Percentiles rank a stretch among this genome's conserved stretches.
phyloP scores from a whole-genome alignment of 176 grass and related monocot species.

The Lolium rigidum region DNA sequence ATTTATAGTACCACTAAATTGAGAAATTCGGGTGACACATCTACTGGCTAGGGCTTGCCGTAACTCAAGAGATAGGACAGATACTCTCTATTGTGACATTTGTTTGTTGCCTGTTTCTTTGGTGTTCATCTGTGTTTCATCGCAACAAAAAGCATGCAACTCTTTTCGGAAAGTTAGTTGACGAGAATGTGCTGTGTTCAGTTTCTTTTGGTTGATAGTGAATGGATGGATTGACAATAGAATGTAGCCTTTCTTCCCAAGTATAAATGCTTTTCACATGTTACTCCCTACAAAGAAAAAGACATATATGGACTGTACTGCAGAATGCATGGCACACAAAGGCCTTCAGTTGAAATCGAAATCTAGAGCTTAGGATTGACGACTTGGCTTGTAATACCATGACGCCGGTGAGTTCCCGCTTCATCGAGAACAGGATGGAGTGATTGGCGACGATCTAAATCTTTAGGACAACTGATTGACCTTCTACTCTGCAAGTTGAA shows the following conservation, averaged over 20 bases:
- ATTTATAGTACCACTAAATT: slow-evolving; percentile 8
- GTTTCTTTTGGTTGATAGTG: background rate
- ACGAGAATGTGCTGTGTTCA: background rate
- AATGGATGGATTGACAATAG: background rate
- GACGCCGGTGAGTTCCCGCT: too few species aligned
- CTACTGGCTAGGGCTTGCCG: background rate
- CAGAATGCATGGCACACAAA: background rate
- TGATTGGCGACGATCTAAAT: too few species aligned
- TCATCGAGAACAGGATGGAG: too few species aligned
- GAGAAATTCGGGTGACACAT: background rate
- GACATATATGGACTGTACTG: background rate
- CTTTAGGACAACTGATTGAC: background rate
- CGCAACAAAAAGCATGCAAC: background rate
- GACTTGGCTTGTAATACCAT: too few species aligned
- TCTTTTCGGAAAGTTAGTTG: background rate
- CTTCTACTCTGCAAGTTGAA: background rate
- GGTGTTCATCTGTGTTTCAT: background rate
- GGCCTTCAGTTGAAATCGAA: too few species aligned
- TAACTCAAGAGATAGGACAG: background rate
- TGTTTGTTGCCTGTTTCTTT: background rate
- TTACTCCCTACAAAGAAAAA: too few species aligned
- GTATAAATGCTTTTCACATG: background rate
- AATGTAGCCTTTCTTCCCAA: background rate
- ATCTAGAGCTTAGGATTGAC: too few species aligned
- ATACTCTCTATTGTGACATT: slow-evolving; percentile 5